phyloP scores from a whole-genome alignment of 176 grass and related monocot species.

The Carex scoparia region DNA sequence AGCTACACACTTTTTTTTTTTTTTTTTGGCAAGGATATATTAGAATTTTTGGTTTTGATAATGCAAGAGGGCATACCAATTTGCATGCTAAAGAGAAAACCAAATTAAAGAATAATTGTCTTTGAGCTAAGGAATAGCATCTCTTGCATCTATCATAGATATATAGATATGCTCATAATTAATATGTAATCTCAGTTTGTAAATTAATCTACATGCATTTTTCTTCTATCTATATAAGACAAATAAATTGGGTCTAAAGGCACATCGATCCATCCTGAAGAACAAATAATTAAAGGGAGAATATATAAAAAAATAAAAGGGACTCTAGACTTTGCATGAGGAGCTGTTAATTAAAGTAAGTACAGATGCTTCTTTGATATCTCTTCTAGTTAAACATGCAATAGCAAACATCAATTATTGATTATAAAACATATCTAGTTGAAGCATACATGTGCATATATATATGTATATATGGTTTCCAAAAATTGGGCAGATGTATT shows the following conservation, averaged over 20 bases:
- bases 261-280: too few species aligned
- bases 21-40: neutral
- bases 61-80: neutral
- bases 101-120: neutral
- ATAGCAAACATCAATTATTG: neutral
- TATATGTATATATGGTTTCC: neutral
- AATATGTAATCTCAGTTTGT: neutral
- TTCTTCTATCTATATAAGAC: neutral
- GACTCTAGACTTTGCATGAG: neutral
- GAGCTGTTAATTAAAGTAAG: too few species aligned
- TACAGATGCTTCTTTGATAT: neutral
- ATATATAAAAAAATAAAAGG: neutral
- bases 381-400: neutral
- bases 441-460: neutral
- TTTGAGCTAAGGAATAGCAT: conserved; percentile 5
- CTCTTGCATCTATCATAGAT: neutral
- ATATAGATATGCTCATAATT: too few species aligned
- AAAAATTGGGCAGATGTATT: neutral
- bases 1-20: neutral
- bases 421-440: neutral
- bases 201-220: neutral
- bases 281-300: neutral
- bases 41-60: neutral
- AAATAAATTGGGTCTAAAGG: neutral
- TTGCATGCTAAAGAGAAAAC: conserved; percentile 13